A percentile compares a stretch with the other conserved stretches of the same genome.
phyloP scores from a whole-genome alignment of 768 basidiomycete species.

The Pleurotus platypus region DNA sequence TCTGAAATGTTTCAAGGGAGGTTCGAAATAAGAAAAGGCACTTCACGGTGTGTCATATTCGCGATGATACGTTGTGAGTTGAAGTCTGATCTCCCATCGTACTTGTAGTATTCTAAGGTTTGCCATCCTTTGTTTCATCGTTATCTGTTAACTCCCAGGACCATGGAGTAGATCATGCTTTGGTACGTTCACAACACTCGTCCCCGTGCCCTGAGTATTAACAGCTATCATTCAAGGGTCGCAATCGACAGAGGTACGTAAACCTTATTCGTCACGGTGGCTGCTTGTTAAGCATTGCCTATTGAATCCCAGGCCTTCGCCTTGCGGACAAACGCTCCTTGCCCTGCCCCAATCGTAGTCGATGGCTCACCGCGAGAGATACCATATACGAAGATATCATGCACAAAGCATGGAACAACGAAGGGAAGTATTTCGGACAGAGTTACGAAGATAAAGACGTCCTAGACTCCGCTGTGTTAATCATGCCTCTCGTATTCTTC shows the following conservation, averaged over 20 bases:
- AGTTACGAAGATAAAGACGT: constrained; percentile 84
- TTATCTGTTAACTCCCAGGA: neutral
- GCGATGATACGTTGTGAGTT: neutral
- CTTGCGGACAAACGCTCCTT: constrained; percentile 93
- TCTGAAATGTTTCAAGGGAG: constrained; percentile 53
- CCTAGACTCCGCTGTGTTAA: constrained; percentile 84
- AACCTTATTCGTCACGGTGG: neutral
- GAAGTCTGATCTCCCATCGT: neutral
- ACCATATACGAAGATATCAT: constrained; percentile 91
- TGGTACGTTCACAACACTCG: constrained; percentile 44
- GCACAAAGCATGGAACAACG: constrained; percentile 80
- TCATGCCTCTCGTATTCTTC: constrained; percentile 94
- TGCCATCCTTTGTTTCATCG: constrained; percentile 11
- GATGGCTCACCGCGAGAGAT: constrained; percentile 79
- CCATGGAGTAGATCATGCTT: constrained; percentile 68
- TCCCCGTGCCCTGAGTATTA: neutral
- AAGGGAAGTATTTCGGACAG: constrained; percentile 73
- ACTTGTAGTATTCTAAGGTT: constrained; percentile 75
- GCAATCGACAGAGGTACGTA: constrained; percentile 82
- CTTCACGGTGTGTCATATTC: constrained; percentile 62
- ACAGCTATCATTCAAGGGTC: constrained; percentile 53
- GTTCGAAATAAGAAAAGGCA: constrained; percentile 82
- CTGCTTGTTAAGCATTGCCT: neutral
- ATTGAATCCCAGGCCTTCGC: constrained; percentile 54
- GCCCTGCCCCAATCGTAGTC: constrained; percentile 69